Conservation (phyloP, 306 rosid genomes). For the Canavalia gladiata region DNA sequence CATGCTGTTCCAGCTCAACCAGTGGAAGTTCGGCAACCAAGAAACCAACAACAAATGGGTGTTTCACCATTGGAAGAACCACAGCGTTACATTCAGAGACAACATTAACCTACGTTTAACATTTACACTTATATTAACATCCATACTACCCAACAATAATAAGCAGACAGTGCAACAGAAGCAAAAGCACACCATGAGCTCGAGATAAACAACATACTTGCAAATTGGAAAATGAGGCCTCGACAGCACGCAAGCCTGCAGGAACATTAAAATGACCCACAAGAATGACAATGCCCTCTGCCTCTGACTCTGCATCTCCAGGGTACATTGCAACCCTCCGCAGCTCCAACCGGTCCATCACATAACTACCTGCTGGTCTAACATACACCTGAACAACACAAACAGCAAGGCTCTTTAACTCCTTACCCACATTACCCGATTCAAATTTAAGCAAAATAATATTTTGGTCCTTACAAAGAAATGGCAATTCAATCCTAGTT, state of each 20-base stretch:
- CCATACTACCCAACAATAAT: conserved; percentile 40
- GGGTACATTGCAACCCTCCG: conserved; percentile 79
- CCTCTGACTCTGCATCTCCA: conserved; percentile 60
- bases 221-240: conserved; percentile 73
- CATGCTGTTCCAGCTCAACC: conserved; percentile 59
- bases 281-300: conserved; percentile 71
- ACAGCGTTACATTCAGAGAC: conserved; percentile 77
- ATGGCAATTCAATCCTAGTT: not conserved
- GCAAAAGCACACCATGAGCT: not conserved
- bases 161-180: not conserved
- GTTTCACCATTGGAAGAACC: conserved; percentile 92
- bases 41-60: conserved; percentile 97
- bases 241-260: conserved; percentile 81
- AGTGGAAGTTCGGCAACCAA: conserved; percentile 90
- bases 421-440: not conserved
- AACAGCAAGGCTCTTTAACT: not conserved
- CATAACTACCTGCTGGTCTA: conserved; percentile 97
- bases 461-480: not conserved
- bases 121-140: conserved; percentile 32
- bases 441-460: not conserved
- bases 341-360: conserved; percentile 95
- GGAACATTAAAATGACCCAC: conserved; percentile 78
- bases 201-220: conserved; percentile 58
- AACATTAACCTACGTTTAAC: conserved; percentile 67
- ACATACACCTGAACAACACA: conserved; percentile 74